Percentiles rank a stretch among this genome's conserved stretches.
These are phyloP conservation scores for Yamadazyma paraphyllophila DNA, from an alignment of 805 yeast species.

Conservation along the genomic window DNA sequence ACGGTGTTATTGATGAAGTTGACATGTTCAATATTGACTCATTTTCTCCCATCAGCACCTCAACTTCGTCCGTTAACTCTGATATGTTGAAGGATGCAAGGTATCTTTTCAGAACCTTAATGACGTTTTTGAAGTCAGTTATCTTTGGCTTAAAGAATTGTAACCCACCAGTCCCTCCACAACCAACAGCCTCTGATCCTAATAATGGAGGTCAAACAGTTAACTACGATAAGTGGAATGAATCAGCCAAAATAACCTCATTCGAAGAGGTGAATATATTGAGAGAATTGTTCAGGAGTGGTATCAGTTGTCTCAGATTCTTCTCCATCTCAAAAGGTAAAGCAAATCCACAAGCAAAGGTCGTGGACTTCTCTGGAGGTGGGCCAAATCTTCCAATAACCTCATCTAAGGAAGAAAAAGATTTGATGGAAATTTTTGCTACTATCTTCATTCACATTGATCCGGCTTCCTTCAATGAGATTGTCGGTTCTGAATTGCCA, in stretches of 20 bases:
- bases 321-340: conserved; percentile 61
- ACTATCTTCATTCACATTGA: conserved; percentile 92
- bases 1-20: conserved; percentile 4
- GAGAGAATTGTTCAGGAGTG: conserved; percentile 76
- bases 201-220: conserved; percentile 36
- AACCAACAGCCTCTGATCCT: conserved; percentile 46
- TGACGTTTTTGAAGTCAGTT: conserved; percentile 87
- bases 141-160: conserved; percentile 86
- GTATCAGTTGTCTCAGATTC: conserved; percentile 74
- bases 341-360: conserved; percentile 28
- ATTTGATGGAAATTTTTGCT: conserved; percentile 92
- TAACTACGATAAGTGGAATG: conserved; percentile 67
- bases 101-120: conserved; percentile 78
- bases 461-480: conserved; percentile 92
- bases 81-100: conserved; percentile 87
- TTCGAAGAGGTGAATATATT: conserved; percentile 80
- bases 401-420: conserved; percentile 90
- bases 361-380: conserved; percentile 60
- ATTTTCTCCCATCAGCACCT: conserved; percentile 53
- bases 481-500: conserved; percentile 76
- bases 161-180: conserved; percentile 68
- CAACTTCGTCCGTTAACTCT: conserved; percentile 45
- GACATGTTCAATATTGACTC: conserved; percentile 37
- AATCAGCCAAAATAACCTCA: conserved; percentile 77
- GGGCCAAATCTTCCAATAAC: conserved; percentile 84